Evolutionary conservation across 2,329 filamentous ascomycete genomes (phyloP).

Genomic region (Exophiala mesophila): DNA sequence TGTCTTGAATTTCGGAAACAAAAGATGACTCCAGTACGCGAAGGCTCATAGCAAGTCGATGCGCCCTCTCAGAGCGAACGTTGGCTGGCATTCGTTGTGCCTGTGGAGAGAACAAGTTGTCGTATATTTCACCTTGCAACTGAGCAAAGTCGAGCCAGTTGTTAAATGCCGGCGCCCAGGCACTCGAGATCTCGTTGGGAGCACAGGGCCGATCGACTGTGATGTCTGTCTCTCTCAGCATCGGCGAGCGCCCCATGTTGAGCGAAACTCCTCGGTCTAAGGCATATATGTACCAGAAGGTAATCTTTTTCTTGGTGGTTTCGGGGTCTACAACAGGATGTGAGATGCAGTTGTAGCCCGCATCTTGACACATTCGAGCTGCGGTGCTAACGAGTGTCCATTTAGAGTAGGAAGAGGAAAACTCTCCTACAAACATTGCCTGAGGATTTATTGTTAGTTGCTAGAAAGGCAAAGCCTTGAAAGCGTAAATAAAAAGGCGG

Average conservation of each 20-base stretch:
- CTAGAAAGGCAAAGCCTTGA: no score
- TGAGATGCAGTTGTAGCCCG: slow-evolving; percentile 54
- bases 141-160: slow-evolving; percentile 54
- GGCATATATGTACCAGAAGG: slow-evolving; percentile 58
- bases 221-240: slow-evolving; percentile 58
- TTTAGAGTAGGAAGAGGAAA: slow-evolving; percentile 58
- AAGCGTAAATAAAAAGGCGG: no score
- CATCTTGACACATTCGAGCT: slow-evolving; percentile 56
- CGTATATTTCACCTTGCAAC: slow-evolving; percentile 57
- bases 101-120: slow-evolving; percentile 48
- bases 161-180: slow-evolving; percentile 46
- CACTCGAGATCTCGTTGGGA: slow-evolving; percentile 32
- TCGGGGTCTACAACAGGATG: slow-evolving; percentile 22
- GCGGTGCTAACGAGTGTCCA: slow-evolving; percentile 59
- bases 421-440: slow-evolving; percentile 59
- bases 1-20: slow-evolving; percentile 2
- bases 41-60: no score
- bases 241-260: slow-evolving; percentile 54
- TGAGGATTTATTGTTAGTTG: slow-evolving; percentile 29
- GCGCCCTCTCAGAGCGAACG: no score
- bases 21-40: not conserved
- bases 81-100: no score
- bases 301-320: slow-evolving; percentile 27
- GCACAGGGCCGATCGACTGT: slow-evolving; percentile 39
- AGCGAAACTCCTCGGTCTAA: slow-evolving; percentile 57